phyloP scores from a whole-genome alignment of 2,329 filamentous ascomycete species.

The Trichoderma arundinaceum region DNA sequence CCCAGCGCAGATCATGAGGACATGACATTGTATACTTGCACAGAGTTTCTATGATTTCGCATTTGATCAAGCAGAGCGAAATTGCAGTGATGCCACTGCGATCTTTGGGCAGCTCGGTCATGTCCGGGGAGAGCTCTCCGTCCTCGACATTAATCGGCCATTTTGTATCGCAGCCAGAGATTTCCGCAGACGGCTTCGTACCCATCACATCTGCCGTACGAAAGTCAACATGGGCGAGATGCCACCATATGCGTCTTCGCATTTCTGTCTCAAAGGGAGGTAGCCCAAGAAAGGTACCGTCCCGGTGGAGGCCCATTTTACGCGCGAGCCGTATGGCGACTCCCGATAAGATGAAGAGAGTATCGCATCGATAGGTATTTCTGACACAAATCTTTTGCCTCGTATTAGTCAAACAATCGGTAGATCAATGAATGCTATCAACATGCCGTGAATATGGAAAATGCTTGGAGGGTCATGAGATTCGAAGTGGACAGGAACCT shows the following conservation, averaged over 20 bases:
- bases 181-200: constrained; percentile 58
- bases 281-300: constrained; percentile 6
- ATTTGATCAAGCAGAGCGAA: not conserved
- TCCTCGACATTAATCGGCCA: constrained; percentile 64
- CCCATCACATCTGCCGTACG: constrained; percentile 63
- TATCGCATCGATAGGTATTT: constrained; percentile 12
- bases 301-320: constrained; percentile 23
- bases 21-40: not conserved
- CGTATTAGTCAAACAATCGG: not conserved
- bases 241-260: constrained; percentile 71
- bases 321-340: constrained; percentile 15
- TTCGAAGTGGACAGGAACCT: constrained; percentile 15
- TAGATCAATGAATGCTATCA: not conserved
- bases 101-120: constrained; percentile 48
- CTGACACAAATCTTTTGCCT: constrained; percentile 3
- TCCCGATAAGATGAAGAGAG: constrained; percentile 17
- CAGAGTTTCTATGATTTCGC: constrained; percentile 13
- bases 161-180: constrained; percentile 61
- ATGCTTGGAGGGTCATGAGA: constrained; percentile 7
- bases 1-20: constrained; percentile 11
- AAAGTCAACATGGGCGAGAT: constrained; percentile 63
- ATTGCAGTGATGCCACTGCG: constrained; percentile 4
- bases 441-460: constrained; percentile 10
- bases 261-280: constrained; percentile 68
- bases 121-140: constrained; percentile 59